These are phyloP conservation scores for Aspergillus proliferans DNA, from an alignment of 2,329 filamentous ascomycete genomes.

Conservation along the genomic window DNA sequence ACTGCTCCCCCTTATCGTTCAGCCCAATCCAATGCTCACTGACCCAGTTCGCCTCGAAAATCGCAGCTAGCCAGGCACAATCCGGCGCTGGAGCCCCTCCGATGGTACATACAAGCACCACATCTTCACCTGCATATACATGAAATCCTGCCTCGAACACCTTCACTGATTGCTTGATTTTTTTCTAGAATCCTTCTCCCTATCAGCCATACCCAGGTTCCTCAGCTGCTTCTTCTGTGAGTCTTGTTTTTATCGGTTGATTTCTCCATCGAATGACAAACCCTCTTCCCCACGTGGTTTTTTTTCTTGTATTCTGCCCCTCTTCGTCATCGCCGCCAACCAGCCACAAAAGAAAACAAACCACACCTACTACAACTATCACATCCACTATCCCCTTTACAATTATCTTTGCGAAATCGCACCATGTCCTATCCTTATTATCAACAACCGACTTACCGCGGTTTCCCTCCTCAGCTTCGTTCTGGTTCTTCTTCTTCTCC, in stretches of 20 bases:
- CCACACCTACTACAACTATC: neutral
- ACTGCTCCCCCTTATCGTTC: neutral
- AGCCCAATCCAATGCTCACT: neutral
- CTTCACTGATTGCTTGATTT: constrained; percentile 2
- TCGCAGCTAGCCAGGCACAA: constrained; percentile 35
- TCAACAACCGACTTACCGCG: constrained; percentile 20
- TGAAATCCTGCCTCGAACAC: neutral
- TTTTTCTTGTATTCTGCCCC: constrained; percentile 4
- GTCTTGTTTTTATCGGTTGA: constrained; percentile 10
- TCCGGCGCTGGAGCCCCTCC: constrained; percentile 33
- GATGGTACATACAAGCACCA: constrained; percentile 9
- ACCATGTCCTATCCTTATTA: constrained; percentile 33
- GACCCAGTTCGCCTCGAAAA: constrained; percentile 37
- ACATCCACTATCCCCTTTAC: neutral
- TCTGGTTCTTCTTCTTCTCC: constrained; percentile 30
- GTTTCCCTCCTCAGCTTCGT: constrained; percentile 29
- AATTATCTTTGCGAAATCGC: neutral
- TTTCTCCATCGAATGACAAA: constrained; percentile 1
- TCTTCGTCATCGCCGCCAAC: neutral
- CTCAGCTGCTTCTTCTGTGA: constrained; percentile 20
- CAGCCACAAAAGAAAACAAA: neutral
- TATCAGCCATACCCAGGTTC: constrained; percentile 53
- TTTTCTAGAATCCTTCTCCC: constrained; percentile 6
- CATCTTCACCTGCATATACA: too few species aligned
- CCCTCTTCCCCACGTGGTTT: neutral